Evolutionary conservation across 441 rosid species (phyloP), one percentile per base, ranked within the genome.

Genomic region (Euphorbia corollata): DNA sequence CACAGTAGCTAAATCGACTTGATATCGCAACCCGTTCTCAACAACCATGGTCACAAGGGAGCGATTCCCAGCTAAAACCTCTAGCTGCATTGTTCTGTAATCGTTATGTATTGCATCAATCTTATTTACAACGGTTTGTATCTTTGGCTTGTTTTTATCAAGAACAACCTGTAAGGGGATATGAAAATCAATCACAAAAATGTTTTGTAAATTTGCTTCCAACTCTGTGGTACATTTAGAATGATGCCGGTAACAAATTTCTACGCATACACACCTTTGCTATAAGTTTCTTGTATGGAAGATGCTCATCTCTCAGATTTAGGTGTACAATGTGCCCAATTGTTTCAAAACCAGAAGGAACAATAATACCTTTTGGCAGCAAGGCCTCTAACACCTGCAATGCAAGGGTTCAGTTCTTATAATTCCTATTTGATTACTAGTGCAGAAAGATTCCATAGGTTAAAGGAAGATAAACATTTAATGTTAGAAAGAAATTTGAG

Each of bases 41-140:
- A 87, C 90, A 59, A 88, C 88, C 67, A 81, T 74, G 58, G 98
- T 90, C 77, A 87, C 90, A 71, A 92, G 85, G 67, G 98, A 92
- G 76, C 62, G 85, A 72, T 89, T 93, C 77, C 98, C 98, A 8
- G 98, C 97, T 75, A 93, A 84, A 76, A 93, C 85, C 76, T 93
- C 98, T 65, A 90, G 87, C 76, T 89, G 90, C 98, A 90, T 90
- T 47, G 99, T 93, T 75, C 97, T 80, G 79, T 83, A 86, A 76
- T 93, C 97, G 83, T 84, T 89, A 64, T 87, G 83, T 75, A 91
- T 90, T 68, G 82, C 80, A 74, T 89, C 93, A 50, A 78, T 81
- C 86, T 93, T 93, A 75, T 93, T 89, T 63, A 93, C 97, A 70
- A 92, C 94, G 9, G 96, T 90, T 80, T 81, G 82, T 79, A 92